Base-by-base conservation (phyloP, 371 early-diverging fungal genomes). In the Zopfochytrium polystomum region DNA sequence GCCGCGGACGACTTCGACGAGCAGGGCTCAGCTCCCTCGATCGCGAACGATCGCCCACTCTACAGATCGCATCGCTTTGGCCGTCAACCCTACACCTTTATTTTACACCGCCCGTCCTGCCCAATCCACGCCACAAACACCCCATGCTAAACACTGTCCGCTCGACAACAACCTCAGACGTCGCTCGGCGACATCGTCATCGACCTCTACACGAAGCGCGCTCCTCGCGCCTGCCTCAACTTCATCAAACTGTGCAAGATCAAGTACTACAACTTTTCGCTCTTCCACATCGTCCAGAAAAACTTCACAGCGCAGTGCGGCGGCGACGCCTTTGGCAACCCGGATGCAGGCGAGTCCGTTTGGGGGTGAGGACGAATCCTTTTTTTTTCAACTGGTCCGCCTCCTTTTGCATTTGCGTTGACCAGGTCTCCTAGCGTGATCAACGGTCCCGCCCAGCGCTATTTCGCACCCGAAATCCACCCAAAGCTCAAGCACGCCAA, bases 191-290 rank as follows among this genome's bases (percentile, higher is more conserved):
- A 95, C 68, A 78, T 98, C 42, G 96, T 96, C 47, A 89, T 98
- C 31, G 96, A 98, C 71, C 80, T 98, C 15, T 80, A 87, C 62
- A 82, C 84, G 1, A 80, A 89, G 51, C 81, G 84, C 55, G 86
- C 89, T 26, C 93, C 95, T 0, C 69, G 75, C 15, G 85, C 92
- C 0, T 78, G 86, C 47, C 77, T 84, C 63, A 95, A 94, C 71
- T 98, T 98, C 68, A 61, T 98, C 25, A 95, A 95, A 65, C 85
- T 95, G 7, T 96, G 96, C 78, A 93, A 95, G 68, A 78, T 85
- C 65, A 97, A 97, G 63, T 90, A 88, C 75, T 96, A 93, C 81
- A 93, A 96, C 78, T 96, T 85, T 65, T 76, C 83, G 26, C 81
- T 87, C 2, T 88, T 95, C 65, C 89, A 91, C 71, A 87, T 85